Percentiles rank a stretch among this genome's conserved stretches.
Evolutionary conservation across 306 rosid species (phyloP).

Genomic region (Citrullus colocynthis): DNA sequence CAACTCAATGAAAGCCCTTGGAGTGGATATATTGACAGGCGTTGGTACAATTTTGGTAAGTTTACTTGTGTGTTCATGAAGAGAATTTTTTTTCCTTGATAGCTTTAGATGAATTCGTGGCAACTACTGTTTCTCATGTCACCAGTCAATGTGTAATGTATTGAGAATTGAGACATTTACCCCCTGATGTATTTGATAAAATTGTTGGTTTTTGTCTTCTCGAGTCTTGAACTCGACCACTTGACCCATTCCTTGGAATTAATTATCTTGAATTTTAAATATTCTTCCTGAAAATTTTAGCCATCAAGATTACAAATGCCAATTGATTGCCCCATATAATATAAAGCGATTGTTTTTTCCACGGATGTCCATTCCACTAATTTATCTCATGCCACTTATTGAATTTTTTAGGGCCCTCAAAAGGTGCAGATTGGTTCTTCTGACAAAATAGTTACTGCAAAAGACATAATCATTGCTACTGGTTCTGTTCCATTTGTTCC

Average conservation of each 20-base stretch:
- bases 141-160: background rate
- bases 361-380: background rate
- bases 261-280: background rate
- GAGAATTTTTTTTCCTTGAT: background rate
- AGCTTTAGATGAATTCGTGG: background rate
- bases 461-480: slow-evolving; percentile 84
- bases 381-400: slow-evolving; percentile 7
- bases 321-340: background rate
- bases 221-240: background rate
- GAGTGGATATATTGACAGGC: slow-evolving; percentile 92
- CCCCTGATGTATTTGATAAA: background rate
- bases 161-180: background rate
- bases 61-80: background rate
- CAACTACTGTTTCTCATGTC: background rate
- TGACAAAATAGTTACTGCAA: slow-evolving; percentile 65
- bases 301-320: background rate
- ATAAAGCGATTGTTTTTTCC: background rate
- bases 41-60: slow-evolving; percentile 78
- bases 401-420: slow-evolving; percentile 65
- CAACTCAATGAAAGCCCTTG: slow-evolving; percentile 86
- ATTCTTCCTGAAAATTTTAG: background rate
- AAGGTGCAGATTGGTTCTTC: slow-evolving; percentile 82
- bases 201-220: background rate
- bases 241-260: background rate
- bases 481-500: slow-evolving; percentile 99